Evolutionary conservation across 805 yeast species (phyloP).

Genomic region (Candida railenensis): DNA sequence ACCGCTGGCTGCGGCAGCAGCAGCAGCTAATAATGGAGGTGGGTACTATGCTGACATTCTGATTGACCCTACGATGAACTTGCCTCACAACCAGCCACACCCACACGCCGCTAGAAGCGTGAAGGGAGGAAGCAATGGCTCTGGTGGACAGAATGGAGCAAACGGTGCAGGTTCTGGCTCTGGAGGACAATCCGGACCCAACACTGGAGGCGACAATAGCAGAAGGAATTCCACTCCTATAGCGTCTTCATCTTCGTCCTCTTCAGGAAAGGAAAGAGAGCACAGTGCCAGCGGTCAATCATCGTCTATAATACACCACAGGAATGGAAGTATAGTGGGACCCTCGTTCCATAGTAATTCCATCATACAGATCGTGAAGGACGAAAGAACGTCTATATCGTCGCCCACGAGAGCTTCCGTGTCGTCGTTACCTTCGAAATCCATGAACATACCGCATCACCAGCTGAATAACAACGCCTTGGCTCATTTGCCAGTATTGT

Average conservation of each 20-base stretch:
- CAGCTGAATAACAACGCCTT: constrained; percentile 36
- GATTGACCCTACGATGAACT: constrained; percentile 45
- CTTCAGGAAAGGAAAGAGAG: no score
- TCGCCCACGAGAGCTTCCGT: constrained; percentile 36
- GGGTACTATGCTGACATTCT: constrained; percentile 45
- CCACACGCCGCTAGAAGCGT: constrained; percentile 20
- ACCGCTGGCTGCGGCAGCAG: constrained; percentile 20
- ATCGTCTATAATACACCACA: neutral
- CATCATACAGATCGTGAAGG: constrained; percentile 40
- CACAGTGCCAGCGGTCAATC: constrained; percentile 8
- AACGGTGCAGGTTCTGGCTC: neutral
- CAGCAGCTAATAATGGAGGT: constrained; percentile 28
- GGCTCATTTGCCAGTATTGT: constrained; percentile 43
- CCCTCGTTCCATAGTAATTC: constrained; percentile 32
- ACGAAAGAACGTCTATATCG: constrained; percentile 36
- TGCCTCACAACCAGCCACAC: constrained; percentile 41
- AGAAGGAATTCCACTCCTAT: neutral
- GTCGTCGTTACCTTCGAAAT: constrained; percentile 42
- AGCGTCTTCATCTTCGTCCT: no score
- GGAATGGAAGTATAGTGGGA: constrained; percentile 1
- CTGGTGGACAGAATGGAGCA: neutral
- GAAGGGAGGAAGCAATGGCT: constrained; percentile 3
- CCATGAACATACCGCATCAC: constrained; percentile 48
- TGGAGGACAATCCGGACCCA: neutral
- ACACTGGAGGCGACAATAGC: neutral